phyloP scores from a whole-genome alignment of 148 eudicot genomes.

The Selenicereus undatus region DNA sequence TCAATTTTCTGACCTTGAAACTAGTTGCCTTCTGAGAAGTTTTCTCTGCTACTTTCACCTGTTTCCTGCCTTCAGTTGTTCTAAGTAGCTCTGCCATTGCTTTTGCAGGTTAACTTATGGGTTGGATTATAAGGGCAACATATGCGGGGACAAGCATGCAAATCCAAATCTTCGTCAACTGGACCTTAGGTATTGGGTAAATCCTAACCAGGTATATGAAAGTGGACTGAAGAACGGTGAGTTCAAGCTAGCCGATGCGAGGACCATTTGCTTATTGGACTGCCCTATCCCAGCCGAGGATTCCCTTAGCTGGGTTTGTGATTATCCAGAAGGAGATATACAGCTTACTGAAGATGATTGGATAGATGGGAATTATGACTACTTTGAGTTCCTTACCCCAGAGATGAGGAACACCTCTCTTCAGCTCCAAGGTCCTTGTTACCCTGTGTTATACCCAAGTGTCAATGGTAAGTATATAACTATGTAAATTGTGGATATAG shows the following conservation, averaged over 20 bases:
- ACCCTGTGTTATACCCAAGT: conserved; percentile 93
- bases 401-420: conserved; percentile 80
- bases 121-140: conserved; percentile 90
- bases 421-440: conserved; percentile 97
- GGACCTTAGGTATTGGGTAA: conserved; percentile 84
- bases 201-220: conserved; percentile 92
- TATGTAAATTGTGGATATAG: neutral
- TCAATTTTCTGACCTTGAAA: too few species aligned
- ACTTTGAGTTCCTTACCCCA: conserved; percentile 83
- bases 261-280: conserved; percentile 85
- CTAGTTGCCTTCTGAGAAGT: too few species aligned
- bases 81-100: neutral
- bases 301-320: conserved; percentile 89
- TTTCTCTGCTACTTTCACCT: neutral
- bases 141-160: conserved; percentile 82
- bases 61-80: neutral
- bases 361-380: conserved; percentile 86
- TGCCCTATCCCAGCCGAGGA: conserved; percentile 95
- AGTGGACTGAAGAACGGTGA: conserved; percentile 57
- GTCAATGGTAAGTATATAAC: conserved; percentile 69
- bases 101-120: conserved; percentile 74
- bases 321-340: conserved; percentile 97
- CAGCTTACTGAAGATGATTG: conserved; percentile 63
- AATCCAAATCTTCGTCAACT: conserved; percentile 67
- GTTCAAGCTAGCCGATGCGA: conserved; percentile 65